Base-by-base conservation (phyloP, 495 filamentous ascomycete genomes). In the Antarctomyces pellizariae region DNA sequence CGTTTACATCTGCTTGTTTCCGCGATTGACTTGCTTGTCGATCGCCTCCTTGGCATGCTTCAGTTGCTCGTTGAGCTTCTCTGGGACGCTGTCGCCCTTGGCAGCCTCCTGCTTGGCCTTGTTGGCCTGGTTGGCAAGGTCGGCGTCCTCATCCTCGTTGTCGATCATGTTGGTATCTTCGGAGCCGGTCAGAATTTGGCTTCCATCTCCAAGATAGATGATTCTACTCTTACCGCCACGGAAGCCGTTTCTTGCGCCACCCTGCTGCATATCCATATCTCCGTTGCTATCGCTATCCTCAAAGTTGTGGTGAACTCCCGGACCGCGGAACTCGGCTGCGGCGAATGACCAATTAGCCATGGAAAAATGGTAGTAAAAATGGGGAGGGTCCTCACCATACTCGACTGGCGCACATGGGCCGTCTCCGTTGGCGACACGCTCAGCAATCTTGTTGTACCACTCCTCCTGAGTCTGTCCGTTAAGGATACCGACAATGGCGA, bases 391-490 rank as follows among this genome's bases (percentile, higher is more conserved):
- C 80, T 75, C 90, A 75, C 86, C 86, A 59, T 95, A 97, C 73
- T 97, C 86, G 40, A 84, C 86, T 54, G 86, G 86, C 51, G 86
- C 86, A 57, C 86, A 93, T 48, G 89, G 86, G 45, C 86, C 86
- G 55, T 97, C 89, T 48, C 86, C 86, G 44, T 80, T 80, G 25
- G 84, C 79, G 50, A 95, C 89, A 49, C 86, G 64, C 51, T 75
- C 80, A 34, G 72, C 80, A 50, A 97, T 75, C 55, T 80, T 67
- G 37, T 91, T 74, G 45, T 95, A 95, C 86, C 86, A 97, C 52
- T 93, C 72, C 45, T 92, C 82, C 57, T 90, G 92, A 41, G 65
- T 80, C 59, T 71, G 73, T 46, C 84, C 86, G 36, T 71, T 65
- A 29, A 97, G 66, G 42, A 97, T 66, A 35, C 72, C 86, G 45